phyloP scores from a whole-genome alignment of 768 basidiomycete genomes.

The Amylocystis lapponica region DNA sequence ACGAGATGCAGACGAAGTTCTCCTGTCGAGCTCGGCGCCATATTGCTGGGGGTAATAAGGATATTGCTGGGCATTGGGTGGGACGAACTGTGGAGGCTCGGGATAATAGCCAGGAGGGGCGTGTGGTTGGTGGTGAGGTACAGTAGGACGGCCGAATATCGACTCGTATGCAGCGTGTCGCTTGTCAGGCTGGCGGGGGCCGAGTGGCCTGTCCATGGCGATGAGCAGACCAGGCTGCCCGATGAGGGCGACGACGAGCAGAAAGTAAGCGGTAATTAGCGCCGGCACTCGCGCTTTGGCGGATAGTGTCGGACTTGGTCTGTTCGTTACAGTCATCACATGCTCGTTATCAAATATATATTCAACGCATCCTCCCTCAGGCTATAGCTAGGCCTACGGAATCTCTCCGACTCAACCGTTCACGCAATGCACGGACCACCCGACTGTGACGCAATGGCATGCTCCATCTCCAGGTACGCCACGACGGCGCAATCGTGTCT shows the following conservation, averaged over 20 bases:
- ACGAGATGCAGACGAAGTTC: slow-evolving; percentile 39
- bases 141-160: slow-evolving; percentile 77
- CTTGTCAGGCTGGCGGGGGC: slow-evolving; percentile 62
- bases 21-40: slow-evolving; percentile 34
- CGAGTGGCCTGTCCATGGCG: slow-evolving; percentile 49
- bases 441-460: no score
- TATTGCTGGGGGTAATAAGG: slow-evolving; percentile 22
- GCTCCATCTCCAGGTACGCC: no score
- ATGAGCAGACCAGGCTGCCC: background rate
- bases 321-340: no score
- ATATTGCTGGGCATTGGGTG: slow-evolving; percentile 21
- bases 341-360: no score
- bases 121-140: slow-evolving; percentile 40
- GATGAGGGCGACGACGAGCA: slow-evolving; percentile 2
- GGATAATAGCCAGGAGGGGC: slow-evolving; percentile 26
- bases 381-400: no score
- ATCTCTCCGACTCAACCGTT: no score
- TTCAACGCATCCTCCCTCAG: no score
- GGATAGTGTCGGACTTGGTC: no score
- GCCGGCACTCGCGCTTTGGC: no score
- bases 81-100: slow-evolving; percentile 36
- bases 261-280: background rate
- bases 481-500: no score
- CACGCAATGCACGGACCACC: no score
- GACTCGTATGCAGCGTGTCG: slow-evolving; percentile 79